Evolutionary conservation across 805 yeast species (phyloP).

Genomic region (Candida sithepensis): DNA sequence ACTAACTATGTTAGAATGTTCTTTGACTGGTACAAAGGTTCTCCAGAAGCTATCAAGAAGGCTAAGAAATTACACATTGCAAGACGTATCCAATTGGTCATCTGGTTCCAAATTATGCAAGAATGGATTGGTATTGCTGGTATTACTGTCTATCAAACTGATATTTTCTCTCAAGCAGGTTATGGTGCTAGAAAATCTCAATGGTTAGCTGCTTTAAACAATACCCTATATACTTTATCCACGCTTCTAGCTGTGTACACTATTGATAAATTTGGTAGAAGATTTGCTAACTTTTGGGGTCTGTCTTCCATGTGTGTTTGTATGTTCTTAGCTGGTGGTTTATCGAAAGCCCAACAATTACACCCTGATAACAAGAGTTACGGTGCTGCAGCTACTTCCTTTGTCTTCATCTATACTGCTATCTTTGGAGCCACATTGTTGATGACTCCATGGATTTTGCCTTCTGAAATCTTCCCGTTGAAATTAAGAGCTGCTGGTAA

Average conservation of each 20-base stretch:
- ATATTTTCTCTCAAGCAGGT: slow-evolving; percentile 34
- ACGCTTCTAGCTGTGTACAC: slow-evolving; percentile 28
- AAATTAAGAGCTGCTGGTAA: slow-evolving; percentile 27
- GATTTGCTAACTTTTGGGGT: slow-evolving; percentile 40
- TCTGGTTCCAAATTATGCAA: slow-evolving; percentile 35
- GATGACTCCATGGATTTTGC: slow-evolving; percentile 24
- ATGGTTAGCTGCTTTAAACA: slow-evolving; percentile 19
- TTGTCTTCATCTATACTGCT: slow-evolving; percentile 35
- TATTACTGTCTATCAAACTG: slow-evolving; percentile 34
- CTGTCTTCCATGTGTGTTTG: slow-evolving; percentile 32
- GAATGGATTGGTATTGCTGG: slow-evolving; percentile 46
- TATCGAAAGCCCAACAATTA: slow-evolving; percentile 25
- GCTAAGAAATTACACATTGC: slow-evolving; percentile 24
- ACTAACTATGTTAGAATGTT: slow-evolving; percentile 24
- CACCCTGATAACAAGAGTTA: slow-evolving; percentile 23
- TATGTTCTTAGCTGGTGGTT: slow-evolving; percentile 40
- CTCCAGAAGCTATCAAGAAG: slow-evolving; percentile 18
- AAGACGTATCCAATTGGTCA: slow-evolving; percentile 26
- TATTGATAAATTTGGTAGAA: slow-evolving; percentile 41
- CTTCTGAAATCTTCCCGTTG: slow-evolving; percentile 24
- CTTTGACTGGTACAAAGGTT: slow-evolving; percentile 20
- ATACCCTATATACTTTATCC: slow-evolving; percentile 18
- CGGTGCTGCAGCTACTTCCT: slow-evolving; percentile 34
- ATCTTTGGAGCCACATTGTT: slow-evolving; percentile 29
- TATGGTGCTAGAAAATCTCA: slow-evolving; percentile 29